Conservation (phyloP, 371 early-diverging fungal species). For the Phascolomyces articulosus region DNA sequence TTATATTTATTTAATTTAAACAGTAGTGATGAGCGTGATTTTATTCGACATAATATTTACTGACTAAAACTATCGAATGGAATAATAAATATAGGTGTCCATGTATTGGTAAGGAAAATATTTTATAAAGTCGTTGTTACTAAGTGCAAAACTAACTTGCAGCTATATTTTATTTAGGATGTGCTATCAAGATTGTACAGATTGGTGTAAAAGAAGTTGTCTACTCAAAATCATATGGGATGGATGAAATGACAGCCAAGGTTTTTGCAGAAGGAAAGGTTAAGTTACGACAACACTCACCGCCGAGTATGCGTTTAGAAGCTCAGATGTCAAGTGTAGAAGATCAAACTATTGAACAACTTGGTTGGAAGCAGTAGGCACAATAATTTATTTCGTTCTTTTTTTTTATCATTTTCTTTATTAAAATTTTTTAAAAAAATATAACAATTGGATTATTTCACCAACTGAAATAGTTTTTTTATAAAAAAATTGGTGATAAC, state of each 20-base stretch:
- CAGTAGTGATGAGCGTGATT: background rate
- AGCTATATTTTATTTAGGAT: slow-evolving; percentile 58
- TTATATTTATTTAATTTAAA: background rate
- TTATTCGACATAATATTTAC: no score
- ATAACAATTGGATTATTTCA: background rate
- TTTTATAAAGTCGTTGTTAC: no score
- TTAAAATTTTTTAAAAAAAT: background rate
- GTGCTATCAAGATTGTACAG: slow-evolving; percentile 97
- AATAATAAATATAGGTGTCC: slow-evolving; percentile 61
- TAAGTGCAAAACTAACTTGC: no score
- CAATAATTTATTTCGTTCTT: background rate
- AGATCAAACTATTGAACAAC: background rate
- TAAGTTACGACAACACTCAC: slow-evolving; percentile 76
- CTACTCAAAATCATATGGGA: slow-evolving; percentile 84
- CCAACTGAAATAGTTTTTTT: background rate
- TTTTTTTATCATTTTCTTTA: slow-evolving; percentile 13
- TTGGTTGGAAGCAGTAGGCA: background rate
- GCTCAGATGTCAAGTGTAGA: background rate
- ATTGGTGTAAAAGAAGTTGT: slow-evolving; percentile 92
- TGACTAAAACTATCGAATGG: no score
- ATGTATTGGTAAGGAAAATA: slow-evolving; percentile 75
- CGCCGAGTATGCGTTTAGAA: slow-evolving; percentile 53
- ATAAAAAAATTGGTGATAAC: slow-evolving; percentile 46
- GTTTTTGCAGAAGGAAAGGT: slow-evolving; percentile 86
- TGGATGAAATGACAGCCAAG: slow-evolving; percentile 83